Conservation (phyloP, 208 protist species). For the Wallacemonas sp. region DNA sequence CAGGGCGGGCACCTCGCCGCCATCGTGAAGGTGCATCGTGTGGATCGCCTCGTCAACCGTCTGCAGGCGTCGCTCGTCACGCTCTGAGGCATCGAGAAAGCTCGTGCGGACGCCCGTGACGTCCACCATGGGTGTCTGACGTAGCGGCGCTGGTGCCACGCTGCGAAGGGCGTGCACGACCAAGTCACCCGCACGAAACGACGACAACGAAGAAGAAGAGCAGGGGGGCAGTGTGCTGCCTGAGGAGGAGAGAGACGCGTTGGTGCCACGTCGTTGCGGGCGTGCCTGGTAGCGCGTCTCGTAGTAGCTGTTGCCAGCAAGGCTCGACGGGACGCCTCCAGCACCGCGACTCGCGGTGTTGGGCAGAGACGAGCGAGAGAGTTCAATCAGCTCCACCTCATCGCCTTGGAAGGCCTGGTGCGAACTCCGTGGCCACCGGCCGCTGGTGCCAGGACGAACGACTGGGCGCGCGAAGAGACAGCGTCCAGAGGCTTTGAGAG, state of each 20-base stretch:
- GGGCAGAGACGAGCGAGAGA: neutral
- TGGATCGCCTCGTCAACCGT: slow-evolving; percentile 55
- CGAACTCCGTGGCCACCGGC: neutral
- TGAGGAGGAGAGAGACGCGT: too few relatives aligned
- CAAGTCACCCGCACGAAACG: slow-evolving; percentile 38
- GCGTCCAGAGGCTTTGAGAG: neutral
- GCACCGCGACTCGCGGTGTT: neutral
- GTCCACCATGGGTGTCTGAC: slow-evolving; percentile 57
- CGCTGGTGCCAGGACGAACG: neutral
- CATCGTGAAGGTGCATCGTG: slow-evolving; percentile 87
- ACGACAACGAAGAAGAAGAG: neutral
- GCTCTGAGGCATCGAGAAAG: slow-evolving; percentile 54
- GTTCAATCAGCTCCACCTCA: slow-evolving; percentile 3
- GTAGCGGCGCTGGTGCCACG: slow-evolving; percentile 38
- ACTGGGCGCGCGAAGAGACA: slow-evolving; percentile 10
- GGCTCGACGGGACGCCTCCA: slow-evolving; percentile 33
- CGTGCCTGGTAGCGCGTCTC: slow-evolving; percentile 43
- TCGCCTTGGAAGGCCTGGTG: slow-evolving; percentile 7
- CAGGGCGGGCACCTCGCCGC: slow-evolving; percentile 74
- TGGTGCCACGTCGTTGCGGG: too few relatives aligned
- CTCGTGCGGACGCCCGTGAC: slow-evolving; percentile 74
- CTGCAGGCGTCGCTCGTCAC: slow-evolving; percentile 23
- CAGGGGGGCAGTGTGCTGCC: too few relatives aligned
- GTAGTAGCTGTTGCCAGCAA: slow-evolving; percentile 80
- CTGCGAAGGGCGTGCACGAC: slow-evolving; percentile 31